Evolutionary conservation across 164 flowering plant genomes (phyloP).

Genomic region (Berberis thunbergii): DNA sequence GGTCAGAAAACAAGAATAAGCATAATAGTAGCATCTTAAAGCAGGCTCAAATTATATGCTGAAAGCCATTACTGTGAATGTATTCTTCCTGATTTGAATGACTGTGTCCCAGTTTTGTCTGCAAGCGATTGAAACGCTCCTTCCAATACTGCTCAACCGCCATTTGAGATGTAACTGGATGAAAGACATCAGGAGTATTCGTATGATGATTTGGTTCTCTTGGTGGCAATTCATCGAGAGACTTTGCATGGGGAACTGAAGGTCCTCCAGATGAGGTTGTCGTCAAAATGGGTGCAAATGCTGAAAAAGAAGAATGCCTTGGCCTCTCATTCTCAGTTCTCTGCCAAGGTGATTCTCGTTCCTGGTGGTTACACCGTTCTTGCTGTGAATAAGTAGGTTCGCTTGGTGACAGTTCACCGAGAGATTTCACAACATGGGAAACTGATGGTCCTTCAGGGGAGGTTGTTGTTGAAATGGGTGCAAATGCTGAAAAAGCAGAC

Average conservation of each 20-base stretch:
- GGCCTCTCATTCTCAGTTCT: constrained; percentile 23
- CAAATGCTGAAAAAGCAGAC: too few species aligned
- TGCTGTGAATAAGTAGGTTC: too few species aligned
- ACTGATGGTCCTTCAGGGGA: too few species aligned
- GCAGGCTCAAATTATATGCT: neutral
- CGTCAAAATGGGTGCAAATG: constrained; percentile 26
- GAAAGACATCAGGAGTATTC: constrained; percentile 14
- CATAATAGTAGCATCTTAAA: neutral
- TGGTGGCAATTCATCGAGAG: constrained; percentile 13
- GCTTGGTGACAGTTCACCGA: too few species aligned
- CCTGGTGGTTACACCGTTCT: neutral
- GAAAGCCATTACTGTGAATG: constrained; percentile 39
- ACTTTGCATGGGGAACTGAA: constrained; percentile 26
- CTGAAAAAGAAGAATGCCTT: constrained; percentile 24
- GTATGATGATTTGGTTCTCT: constrained; percentile 21
- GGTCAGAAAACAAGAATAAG: neutral
- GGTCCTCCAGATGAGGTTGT: constrained; percentile 26
- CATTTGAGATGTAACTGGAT: constrained; percentile 11
- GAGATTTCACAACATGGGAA: too few species aligned
- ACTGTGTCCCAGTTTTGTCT: constrained; percentile 37
- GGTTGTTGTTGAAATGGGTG: too few species aligned
- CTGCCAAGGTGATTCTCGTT: constrained; percentile 11
- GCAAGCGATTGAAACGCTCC: constrained; percentile 51
- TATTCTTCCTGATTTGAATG: constrained; percentile 58
- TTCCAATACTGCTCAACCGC: constrained; percentile 34